Percentiles rank a stretch among this genome's conserved stretches.
Conservation (phyloP, 169 alveolate species). For the Miamiensis avidus region DNA sequence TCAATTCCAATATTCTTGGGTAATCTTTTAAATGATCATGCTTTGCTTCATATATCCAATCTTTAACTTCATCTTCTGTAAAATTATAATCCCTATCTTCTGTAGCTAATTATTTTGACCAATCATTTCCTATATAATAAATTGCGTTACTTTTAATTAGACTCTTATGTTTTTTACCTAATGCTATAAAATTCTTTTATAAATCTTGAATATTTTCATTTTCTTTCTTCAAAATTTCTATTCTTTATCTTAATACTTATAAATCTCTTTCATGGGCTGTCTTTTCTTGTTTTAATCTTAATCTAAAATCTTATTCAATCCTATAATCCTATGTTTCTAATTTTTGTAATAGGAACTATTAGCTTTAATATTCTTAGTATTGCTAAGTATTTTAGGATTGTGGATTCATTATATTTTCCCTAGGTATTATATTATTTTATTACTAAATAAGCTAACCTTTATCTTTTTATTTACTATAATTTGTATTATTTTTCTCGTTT, state of each 20-base stretch:
- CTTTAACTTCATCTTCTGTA: neutral
- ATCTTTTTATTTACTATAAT: too few species aligned
- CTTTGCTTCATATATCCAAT: neutral
- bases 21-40: neutral
- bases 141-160: too few species aligned
- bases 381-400: neutral
- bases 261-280: neutral
- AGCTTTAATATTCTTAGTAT: neutral
- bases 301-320: neutral
- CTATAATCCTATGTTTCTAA: neutral
- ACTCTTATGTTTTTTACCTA: neutral
- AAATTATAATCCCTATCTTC: neutral
- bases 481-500: too few species aligned
- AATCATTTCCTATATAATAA: neutral
- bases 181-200: too few species aligned
- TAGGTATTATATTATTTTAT: too few species aligned
- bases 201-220: too few species aligned
- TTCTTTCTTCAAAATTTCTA: neutral
- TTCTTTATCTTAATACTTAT: too few species aligned
- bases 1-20: neutral
- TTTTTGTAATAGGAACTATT: neutral
- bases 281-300: neutral
- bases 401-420: too few species aligned
- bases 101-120: neutral
- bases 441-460: too few species aligned